phyloP scores from a whole-genome alignment of 2,329 filamentous ascomycete species.

The Fusarium albosuccineum region DNA sequence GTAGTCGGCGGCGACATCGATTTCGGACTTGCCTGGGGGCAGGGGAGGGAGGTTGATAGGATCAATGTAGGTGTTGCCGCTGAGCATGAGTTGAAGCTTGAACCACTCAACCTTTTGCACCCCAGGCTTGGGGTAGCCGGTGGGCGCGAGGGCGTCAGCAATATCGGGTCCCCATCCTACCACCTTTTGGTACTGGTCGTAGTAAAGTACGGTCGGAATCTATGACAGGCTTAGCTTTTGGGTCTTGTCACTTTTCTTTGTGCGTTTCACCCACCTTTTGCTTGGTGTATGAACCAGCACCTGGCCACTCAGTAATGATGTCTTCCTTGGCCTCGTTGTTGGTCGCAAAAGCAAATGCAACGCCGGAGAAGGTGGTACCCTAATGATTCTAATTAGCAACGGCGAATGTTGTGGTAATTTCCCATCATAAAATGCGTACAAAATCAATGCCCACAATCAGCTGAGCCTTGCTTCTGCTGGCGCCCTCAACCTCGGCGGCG shows the following conservation, averaged over 20 bases:
- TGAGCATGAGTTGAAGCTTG: constrained; percentile 98
- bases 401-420: neutral
- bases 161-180: constrained; percentile 99
- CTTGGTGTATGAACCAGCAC: constrained; percentile 96
- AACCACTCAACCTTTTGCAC: constrained; percentile 99
- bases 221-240: constrained; percentile 53
- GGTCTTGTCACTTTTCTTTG: neutral
- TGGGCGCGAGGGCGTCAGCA: constrained; percentile 94
- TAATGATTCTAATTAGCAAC: constrained; percentile 53
- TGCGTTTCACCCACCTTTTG: constrained; percentile 79
- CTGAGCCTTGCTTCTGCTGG: constrained; percentile 92
- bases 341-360: constrained; percentile 96
- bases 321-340: constrained; percentile 98
- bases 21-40: constrained; percentile 97
- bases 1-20: constrained; percentile 99
- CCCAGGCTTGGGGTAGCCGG: constrained; percentile 96
- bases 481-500: constrained; percentile 85
- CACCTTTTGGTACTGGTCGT: constrained; percentile 99
- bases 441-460: constrained; percentile 99
- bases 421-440: constrained; percentile 65
- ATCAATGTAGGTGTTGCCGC: constrained; percentile 88
- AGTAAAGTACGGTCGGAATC: constrained; percentile 99
- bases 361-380: constrained; percentile 98
- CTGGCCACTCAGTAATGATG: constrained; percentile 99
- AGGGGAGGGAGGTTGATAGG: constrained; percentile 98